Evolutionary conservation across 352 stramenopile genomes (phyloP).

Genomic region (Globisporangium splendens): DNA sequence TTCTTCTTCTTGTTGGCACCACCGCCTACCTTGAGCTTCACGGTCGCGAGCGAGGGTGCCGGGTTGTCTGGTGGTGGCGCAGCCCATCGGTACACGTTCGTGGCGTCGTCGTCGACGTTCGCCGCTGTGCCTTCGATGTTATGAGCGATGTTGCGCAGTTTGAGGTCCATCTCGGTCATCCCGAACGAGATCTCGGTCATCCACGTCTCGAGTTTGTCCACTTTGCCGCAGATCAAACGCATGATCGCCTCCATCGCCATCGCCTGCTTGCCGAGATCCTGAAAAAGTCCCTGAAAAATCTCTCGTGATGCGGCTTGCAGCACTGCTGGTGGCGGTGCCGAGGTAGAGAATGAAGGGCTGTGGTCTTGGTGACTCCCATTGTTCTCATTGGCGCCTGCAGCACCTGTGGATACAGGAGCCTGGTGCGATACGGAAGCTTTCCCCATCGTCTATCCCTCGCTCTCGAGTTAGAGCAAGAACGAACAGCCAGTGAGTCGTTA

Average conservation of each 20-base stretch:
- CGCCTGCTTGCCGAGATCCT: conserved; percentile 66
- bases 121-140: conserved; percentile 76
- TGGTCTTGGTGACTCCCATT: not conserved
- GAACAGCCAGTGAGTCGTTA: not conserved
- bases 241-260: conserved; percentile 75
- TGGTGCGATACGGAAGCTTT: conserved; percentile 21
- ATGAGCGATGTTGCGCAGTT: conserved; percentile 75
- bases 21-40: no score
- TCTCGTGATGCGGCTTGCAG: conserved; percentile 28
- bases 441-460: conserved; percentile 16
- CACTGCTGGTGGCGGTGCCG: not conserved
- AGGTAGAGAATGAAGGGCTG: not conserved
- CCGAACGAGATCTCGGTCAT: conserved; percentile 69
- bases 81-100: conserved; percentile 38
- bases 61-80: conserved; percentile 27
- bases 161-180: conserved; percentile 71
- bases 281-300: conserved; percentile 70
- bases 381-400: conserved; percentile 2
- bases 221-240: conserved; percentile 60
- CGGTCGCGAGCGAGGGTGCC: not conserved
- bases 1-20: conserved; percentile 31
- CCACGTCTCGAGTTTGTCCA: conserved; percentile 74
- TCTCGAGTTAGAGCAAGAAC: not conserved
- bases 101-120: conserved; percentile 48
- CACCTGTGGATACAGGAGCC: conserved; percentile 8